Evolutionary conservation across 1,284 basidiomycete species (phyloP).

Genomic region (Trametes versicolor): DNA sequence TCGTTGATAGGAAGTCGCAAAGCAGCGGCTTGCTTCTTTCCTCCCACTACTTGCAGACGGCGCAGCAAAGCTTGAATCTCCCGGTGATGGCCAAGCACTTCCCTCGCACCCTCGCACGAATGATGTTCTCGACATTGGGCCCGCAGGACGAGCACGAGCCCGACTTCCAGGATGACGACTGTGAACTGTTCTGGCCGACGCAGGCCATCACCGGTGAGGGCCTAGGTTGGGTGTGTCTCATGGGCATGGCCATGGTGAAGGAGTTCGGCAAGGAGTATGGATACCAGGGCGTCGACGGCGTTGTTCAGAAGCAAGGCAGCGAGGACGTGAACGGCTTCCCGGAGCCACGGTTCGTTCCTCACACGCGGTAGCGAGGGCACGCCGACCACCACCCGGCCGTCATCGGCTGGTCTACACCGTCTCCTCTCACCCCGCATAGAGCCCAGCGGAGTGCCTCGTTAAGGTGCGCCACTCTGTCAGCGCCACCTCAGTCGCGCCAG

Average conservation of each 20-base stretch:
- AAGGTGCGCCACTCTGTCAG: constrained; percentile 4
- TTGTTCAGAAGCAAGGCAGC: constrained; percentile 65
- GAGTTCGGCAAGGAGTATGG: constrained; percentile 79
- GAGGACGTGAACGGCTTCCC: constrained; percentile 28
- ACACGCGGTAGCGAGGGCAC: constrained; percentile 16
- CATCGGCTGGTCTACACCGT: constrained; percentile 5
- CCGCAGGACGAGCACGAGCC: constrained; percentile 77
- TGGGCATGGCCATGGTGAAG: constrained; percentile 84
- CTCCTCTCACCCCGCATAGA: constrained; percentile 10
- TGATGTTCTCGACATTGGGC: constrained; percentile 69
- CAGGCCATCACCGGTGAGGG: constrained; percentile 76
- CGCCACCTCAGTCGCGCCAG: constrained; percentile 15
- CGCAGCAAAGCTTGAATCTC: constrained; percentile 67
- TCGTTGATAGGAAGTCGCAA: constrained; percentile 59
- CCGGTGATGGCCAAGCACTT: constrained; percentile 72
- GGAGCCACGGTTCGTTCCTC: constrained; percentile 29
- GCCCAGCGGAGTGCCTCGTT: constrained; percentile 3
- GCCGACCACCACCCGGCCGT: not conserved
- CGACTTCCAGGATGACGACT: constrained; percentile 83
- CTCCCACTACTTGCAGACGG: constrained; percentile 56
- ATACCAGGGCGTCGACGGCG: constrained; percentile 72
- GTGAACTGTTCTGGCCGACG: constrained; percentile 82
- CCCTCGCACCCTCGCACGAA: constrained; percentile 75
- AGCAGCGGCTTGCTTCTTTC: constrained; percentile 54
- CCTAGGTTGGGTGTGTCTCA: constrained; percentile 80